A percentile compares a stretch with the other conserved stretches of the same genome.
phyloP scores from a whole-genome alignment of 805 yeast species.

The Wickerhamiella slavikovae region DNA sequence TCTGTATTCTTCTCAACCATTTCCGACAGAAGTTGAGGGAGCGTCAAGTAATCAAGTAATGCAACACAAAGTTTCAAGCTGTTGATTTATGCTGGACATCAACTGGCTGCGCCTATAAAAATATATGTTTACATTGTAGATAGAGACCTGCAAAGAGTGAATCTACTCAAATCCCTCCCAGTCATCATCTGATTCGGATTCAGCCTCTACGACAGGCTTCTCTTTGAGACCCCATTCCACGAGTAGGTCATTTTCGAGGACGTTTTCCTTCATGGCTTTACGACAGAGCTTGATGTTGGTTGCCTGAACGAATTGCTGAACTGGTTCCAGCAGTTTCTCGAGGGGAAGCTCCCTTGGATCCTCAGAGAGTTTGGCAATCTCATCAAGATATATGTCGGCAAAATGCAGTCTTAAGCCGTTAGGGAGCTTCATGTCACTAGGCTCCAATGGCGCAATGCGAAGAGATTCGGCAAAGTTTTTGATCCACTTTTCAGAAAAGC shows the following conservation, averaged over 20 bases:
- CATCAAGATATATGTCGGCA: conserved; percentile 68
- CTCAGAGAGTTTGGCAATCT: conserved; percentile 44
- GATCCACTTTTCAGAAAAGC: conserved; percentile 35
- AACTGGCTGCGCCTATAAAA: too few relatives aligned
- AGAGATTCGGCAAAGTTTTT: conserved; percentile 26
- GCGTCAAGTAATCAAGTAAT: too few relatives aligned
- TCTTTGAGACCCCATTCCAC: conserved; percentile 33
- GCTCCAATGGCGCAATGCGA: conserved; percentile 15
- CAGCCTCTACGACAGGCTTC: conserved; percentile 12
- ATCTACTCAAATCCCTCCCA: conserved; percentile 19
- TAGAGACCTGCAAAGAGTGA: too few relatives aligned
- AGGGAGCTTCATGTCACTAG: conserved; percentile 40
- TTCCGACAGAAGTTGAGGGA: too few relatives aligned
- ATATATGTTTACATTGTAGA: too few relatives aligned
- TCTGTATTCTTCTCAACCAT: too few relatives aligned
- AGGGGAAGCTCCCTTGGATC: conserved; percentile 32
- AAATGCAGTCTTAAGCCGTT: conserved; percentile 69
- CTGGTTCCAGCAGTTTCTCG: conserved; percentile 34
- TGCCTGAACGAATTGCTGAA: conserved; percentile 28
- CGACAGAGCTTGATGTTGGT: conserved; percentile 42
- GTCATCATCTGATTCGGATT: conserved; percentile 16
- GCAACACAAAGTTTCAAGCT: too few relatives aligned
- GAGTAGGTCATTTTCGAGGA: conserved; percentile 44
- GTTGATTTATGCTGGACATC: too few relatives aligned
- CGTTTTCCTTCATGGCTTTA: conserved; percentile 40